Conservation (phyloP, 768 basidiomycete species). For the Boletus patriciae region DNA sequence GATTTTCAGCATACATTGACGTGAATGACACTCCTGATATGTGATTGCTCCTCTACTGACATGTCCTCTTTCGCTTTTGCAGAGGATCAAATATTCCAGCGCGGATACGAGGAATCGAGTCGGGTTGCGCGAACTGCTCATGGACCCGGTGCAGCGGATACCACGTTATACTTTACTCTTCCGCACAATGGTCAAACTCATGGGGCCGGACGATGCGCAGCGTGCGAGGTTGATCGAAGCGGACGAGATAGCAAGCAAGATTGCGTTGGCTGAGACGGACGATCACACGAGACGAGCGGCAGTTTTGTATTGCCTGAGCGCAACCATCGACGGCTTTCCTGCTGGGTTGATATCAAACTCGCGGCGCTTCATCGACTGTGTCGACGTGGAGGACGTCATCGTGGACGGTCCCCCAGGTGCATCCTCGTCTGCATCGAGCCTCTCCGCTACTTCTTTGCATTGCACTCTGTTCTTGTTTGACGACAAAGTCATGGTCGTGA, state of each 20-base stretch:
- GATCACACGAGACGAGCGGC: slow-evolving; percentile 89
- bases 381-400: slow-evolving; percentile 86
- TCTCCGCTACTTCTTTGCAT: slow-evolving; percentile 55
- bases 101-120: slow-evolving; percentile 76
- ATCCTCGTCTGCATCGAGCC: slow-evolving; percentile 44
- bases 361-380: slow-evolving; percentile 84
- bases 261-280: slow-evolving; percentile 89
- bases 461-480: slow-evolving; percentile 93
- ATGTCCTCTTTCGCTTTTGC: not conserved
- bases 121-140: slow-evolving; percentile 86
- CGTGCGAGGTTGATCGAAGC: slow-evolving; percentile 79
- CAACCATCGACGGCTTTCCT: slow-evolving; percentile 89
- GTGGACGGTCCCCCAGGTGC: slow-evolving; percentile 44
- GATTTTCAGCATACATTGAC: slow-evolving; percentile 85
- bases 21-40: slow-evolving; percentile 47
- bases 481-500: slow-evolving; percentile 89
- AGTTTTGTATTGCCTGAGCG: slow-evolving; percentile 80
- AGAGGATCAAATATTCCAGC: slow-evolving; percentile 87
- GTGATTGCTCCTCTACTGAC: slow-evolving; percentile 13
- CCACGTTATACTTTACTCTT: slow-evolving; percentile 93
- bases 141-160: slow-evolving; percentile 96
- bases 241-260: slow-evolving; percentile 83
- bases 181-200: slow-evolving; percentile 88
- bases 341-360: slow-evolving; percentile 86
- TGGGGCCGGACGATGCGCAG: slow-evolving; percentile 77